Evolutionary conservation across 2,329 filamentous ascomycete genomes (phyloP).

Genomic region (Aureobasidium namibiae): DNA sequence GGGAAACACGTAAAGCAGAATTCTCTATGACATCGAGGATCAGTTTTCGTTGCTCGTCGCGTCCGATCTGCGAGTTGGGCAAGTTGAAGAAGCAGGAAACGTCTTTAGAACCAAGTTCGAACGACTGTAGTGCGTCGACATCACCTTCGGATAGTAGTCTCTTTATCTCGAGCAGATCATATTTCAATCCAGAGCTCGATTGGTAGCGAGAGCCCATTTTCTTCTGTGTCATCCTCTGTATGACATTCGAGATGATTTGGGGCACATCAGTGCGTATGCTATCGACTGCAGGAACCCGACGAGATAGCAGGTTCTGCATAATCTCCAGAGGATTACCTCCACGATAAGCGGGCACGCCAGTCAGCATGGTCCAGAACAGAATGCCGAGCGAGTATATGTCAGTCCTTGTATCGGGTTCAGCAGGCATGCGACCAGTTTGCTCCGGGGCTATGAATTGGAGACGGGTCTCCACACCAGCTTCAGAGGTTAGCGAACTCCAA

Average conservation of each 20-base stretch:
- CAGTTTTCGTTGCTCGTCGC: conserved; percentile 60
- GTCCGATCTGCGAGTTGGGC: conserved; percentile 72
- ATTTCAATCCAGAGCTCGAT: conserved; percentile 75
- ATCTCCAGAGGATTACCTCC: conserved; percentile 78
- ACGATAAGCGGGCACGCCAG: conserved; percentile 70
- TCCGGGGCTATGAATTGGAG: conserved; percentile 88
- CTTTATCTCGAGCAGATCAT: conserved; percentile 69
- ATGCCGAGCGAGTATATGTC: conserved; percentile 91
- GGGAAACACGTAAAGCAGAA: conserved; percentile 56
- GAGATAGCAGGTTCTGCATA: conserved; percentile 78
- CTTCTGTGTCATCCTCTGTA: conserved; percentile 88
- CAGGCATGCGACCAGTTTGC: conserved; percentile 86
- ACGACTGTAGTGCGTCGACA: conserved; percentile 59
- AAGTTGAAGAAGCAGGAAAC: conserved; percentile 88
- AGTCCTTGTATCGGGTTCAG: conserved; percentile 82
- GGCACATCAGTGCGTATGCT: conserved; percentile 74
- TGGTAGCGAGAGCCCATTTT: conserved; percentile 82
- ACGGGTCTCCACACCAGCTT: conserved; percentile 81
- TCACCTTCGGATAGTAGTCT: conserved; percentile 70
- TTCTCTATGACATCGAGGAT: conserved; percentile 70
- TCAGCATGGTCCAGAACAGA: conserved; percentile 78
- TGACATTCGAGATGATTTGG: conserved; percentile 70
- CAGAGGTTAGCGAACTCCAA: conserved; percentile 75
- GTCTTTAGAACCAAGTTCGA: conserved; percentile 73
- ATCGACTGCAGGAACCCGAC: conserved; percentile 68